These are phyloP conservation scores for Cryphonectria carpinicola DNA, from an alignment of 2,329 filamentous ascomycete species.

Conservation along the genomic window DNA sequence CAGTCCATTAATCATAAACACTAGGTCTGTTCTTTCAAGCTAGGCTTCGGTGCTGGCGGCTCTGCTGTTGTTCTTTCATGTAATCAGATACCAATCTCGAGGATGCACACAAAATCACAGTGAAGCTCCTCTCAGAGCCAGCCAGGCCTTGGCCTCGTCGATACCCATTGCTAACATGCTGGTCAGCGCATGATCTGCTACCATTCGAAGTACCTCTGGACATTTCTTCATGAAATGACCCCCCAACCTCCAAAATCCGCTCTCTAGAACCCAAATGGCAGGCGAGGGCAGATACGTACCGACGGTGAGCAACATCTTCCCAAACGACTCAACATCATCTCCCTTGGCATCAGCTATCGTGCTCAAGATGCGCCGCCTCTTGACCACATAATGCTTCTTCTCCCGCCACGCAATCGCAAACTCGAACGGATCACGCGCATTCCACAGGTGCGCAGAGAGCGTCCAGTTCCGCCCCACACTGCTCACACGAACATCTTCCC, in stretches of 20 bases:
- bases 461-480: constrained; percentile 44
- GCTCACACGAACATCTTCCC: constrained; percentile 34
- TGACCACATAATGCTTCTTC: constrained; percentile 42
- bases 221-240: not conserved
- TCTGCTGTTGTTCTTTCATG: constrained; percentile 27
- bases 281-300: not conserved
- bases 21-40: constrained; percentile 38
- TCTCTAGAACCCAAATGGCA: not conserved
- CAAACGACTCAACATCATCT: constrained; percentile 33
- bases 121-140: constrained; percentile 24
- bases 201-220: not conserved
- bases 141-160: constrained; percentile 32
- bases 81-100: not conserved
- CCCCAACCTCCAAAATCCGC: not conserved
- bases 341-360: constrained; percentile 26
- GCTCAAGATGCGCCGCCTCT: constrained; percentile 30
- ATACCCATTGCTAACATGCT: constrained; percentile 27
- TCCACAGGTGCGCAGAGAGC: constrained; percentile 44
- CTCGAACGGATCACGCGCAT: constrained; percentile 39
- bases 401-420: constrained; percentile 45
- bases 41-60: constrained; percentile 39
- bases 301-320: constrained; percentile 32
- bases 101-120: constrained; percentile 9
- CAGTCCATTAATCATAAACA: constrained; percentile 39
- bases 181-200: not conserved